These are phyloP conservation scores for Fusarium illudens DNA, from an alignment of 2,329 filamentous ascomycete genomes.

Conservation along the genomic window DNA sequence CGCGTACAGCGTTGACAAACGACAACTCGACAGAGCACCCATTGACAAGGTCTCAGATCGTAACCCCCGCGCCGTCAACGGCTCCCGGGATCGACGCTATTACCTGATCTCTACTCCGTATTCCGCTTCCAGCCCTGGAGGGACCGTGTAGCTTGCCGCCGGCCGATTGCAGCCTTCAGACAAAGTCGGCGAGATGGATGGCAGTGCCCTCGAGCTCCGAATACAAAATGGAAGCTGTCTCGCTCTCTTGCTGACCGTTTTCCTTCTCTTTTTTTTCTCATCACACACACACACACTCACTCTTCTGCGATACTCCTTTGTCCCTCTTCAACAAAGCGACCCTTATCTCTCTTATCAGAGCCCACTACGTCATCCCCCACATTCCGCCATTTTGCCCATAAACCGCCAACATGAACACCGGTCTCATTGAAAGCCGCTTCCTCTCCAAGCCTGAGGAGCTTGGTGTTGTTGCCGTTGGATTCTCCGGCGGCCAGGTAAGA, in stretches of 20 bases:
- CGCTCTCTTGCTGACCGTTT: slow-evolving; percentile 1
- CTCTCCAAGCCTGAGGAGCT: slow-evolving; percentile 81
- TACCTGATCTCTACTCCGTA: slow-evolving; percentile 32
- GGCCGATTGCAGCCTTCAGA: slow-evolving; percentile 37
- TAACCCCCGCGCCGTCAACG: slow-evolving; percentile 29
- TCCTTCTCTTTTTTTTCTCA: not conserved
- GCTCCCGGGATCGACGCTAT: slow-evolving; percentile 31
- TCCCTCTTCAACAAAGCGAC: not conserved
- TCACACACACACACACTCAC: not conserved
- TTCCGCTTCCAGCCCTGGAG: slow-evolving; percentile 22
- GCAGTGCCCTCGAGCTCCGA: slow-evolving; percentile 16
- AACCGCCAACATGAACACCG: slow-evolving; percentile 57
- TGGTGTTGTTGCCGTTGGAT: slow-evolving; percentile 92
- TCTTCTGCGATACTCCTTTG: not conserved
- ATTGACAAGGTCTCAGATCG: slow-evolving; percentile 8
- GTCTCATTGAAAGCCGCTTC: slow-evolving; percentile 73
- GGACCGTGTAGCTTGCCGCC: slow-evolving; percentile 27
- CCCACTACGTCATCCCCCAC: slow-evolving; percentile 40
- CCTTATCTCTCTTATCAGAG: slow-evolving; percentile 24
- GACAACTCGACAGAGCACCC: slow-evolving; percentile 6
- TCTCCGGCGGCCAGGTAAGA: slow-evolving; percentile 92
- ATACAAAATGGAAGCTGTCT: slow-evolving; percentile 36
- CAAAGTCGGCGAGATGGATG: slow-evolving; percentile 24
- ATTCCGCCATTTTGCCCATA: slow-evolving; percentile 31
- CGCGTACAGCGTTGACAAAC: slow-evolving; percentile 21